phyloP scores from a whole-genome alignment of 2,329 filamentous ascomycete genomes.

The Nakataea oryzae region DNA sequence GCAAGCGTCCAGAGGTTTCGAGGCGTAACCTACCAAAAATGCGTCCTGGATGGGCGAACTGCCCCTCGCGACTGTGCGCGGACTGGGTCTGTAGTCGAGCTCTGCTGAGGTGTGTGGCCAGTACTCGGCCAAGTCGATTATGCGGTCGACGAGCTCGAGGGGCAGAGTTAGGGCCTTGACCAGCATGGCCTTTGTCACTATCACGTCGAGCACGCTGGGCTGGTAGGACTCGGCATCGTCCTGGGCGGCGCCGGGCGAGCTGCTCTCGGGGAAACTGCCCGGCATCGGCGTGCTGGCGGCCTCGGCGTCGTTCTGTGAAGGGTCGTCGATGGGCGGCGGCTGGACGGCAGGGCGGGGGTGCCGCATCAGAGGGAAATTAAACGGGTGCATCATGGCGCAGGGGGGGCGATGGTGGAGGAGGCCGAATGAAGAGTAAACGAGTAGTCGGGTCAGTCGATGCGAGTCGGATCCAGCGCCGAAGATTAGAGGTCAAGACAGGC shows the following conservation, averaged over 20 bases:
- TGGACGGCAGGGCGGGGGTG: not conserved
- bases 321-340: not conserved
- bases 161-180: conserved; percentile 32
- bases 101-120: conserved; percentile 40
- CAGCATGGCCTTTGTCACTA: conserved; percentile 37
- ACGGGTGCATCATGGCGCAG: not conserved
- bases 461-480: not conserved
- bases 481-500: too few relatives aligned
- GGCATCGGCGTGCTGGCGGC: not conserved
- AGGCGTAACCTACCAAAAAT: conserved; percentile 25
- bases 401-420: not conserved
- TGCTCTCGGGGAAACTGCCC: not conserved
- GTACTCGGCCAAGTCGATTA: conserved; percentile 52
- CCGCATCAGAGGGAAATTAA: not conserved
- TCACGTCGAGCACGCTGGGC: conserved; percentile 36
- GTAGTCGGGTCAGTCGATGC: not conserved
- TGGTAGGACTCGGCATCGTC: conserved; percentile 7
- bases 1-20: not conserved
- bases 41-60: conserved; percentile 18
- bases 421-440: not conserved
- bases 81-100: conserved; percentile 14
- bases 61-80: conserved; percentile 4
- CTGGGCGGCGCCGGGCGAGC: not conserved
- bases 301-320: not conserved
- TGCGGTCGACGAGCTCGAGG: conserved; percentile 40